These are phyloP conservation scores for Sphagnum tenellum DNA, from an alignment of 225 moss, liverwort and hornwort species.

Conservation along the genomic window DNA sequence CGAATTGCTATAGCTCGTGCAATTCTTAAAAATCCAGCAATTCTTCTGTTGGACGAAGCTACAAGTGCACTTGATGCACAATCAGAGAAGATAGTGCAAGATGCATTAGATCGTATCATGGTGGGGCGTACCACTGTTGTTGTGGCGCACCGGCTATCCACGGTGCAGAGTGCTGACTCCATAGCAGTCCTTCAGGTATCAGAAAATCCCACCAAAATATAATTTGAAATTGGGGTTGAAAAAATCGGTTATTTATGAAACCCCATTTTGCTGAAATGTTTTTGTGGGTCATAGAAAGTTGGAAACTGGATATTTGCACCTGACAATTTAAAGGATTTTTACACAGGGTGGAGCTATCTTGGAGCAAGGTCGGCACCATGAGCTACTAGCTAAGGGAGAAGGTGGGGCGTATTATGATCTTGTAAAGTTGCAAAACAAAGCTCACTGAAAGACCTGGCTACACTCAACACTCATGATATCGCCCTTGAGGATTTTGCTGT, in stretches of 20 bases:
- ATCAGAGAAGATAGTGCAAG: constrained; percentile 55
- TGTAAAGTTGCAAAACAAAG: constrained; percentile 26
- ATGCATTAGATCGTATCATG: constrained; percentile 48
- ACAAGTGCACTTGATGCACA: constrained; percentile 65
- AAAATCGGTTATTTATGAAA: too few relatives aligned
- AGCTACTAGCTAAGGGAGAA: constrained; percentile 24
- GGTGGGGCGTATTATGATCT: constrained; percentile 28
- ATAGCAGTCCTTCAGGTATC: constrained; percentile 30
- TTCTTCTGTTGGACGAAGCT: constrained; percentile 64
- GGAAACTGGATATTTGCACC: too few relatives aligned
- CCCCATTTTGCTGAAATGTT: background rate
- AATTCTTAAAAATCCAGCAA: constrained; percentile 51
- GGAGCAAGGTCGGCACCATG: constrained; percentile 33
- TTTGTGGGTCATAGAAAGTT: background rate
- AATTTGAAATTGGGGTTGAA: background rate
- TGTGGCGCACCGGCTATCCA: constrained; percentile 53
- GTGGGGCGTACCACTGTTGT: constrained; percentile 56
- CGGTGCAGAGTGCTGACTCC: constrained; percentile 42
- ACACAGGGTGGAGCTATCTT: constrained; percentile 15
- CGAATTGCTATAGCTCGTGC: constrained; percentile 58
- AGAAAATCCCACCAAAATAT: background rate
- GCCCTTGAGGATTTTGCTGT: too few relatives aligned
- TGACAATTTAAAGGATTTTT: too few relatives aligned
- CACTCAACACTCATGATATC: too few relatives aligned
- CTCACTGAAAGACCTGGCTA: background rate